Percentiles rank a stretch among this genome's conserved stretches.
Evolutionary conservation across 805 yeast genomes (phyloP).

Genomic region (Diddensiella transvaalensis): DNA sequence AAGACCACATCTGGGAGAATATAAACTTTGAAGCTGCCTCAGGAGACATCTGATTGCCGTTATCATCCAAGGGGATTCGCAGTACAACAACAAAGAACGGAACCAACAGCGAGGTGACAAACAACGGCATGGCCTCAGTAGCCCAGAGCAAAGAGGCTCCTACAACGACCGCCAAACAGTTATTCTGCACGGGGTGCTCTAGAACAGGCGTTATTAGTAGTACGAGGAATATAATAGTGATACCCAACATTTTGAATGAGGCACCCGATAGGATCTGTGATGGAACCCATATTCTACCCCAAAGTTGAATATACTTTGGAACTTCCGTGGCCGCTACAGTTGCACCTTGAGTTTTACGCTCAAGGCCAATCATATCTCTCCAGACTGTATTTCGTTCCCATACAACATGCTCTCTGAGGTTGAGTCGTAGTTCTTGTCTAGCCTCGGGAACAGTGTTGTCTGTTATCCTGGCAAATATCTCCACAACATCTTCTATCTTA

Average conservation of each 20-base stretch:
- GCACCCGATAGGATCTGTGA: conserved; percentile 38
- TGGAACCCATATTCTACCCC: conserved; percentile 29
- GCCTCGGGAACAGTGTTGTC: conserved; percentile 43
- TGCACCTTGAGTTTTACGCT: conserved; percentile 80
- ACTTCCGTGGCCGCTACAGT: conserved; percentile 5
- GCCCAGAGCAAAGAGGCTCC: conserved; percentile 92
- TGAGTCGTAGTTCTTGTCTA: conserved; percentile 45
- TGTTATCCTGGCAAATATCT: conserved; percentile 52
- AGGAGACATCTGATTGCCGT: conserved; percentile 52
- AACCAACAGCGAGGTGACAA: conserved; percentile 78
- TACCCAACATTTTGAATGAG: conserved; percentile 44
- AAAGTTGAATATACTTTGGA: conserved; percentile 5
- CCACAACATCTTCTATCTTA: conserved; percentile 51
- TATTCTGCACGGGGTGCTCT: conserved; percentile 60
- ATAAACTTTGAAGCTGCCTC: conserved; percentile 74
- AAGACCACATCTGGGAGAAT: conserved; percentile 89
- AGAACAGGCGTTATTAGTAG: conserved; percentile 42
- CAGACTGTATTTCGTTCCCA: conserved; percentile 98
- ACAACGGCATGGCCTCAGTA: conserved; percentile 88
- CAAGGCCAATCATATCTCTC: conserved; percentile 93
- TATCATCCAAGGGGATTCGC: conserved; percentile 58
- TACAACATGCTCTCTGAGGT: conserved; percentile 85
- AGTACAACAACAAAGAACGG: conserved; percentile 78
- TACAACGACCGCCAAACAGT: conserved; percentile 80
- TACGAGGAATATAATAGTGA: conserved; percentile 46